phyloP scores from a whole-genome alignment of 129 eudicot species.

The Pulicaria dysenterica region DNA sequence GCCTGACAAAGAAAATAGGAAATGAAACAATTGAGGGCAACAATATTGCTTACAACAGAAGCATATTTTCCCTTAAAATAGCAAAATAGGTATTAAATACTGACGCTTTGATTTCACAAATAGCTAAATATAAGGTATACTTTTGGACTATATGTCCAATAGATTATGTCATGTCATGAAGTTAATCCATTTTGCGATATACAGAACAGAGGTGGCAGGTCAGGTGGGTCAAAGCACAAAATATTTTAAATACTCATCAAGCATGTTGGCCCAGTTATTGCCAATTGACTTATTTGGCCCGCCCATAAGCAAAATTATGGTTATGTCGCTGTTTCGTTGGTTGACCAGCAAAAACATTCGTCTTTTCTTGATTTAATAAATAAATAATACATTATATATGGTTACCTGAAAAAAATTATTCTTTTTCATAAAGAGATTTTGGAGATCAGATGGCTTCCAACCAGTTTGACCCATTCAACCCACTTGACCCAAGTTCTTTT shows the following conservation, averaged over 20 bases:
- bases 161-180: constrained; percentile 5
- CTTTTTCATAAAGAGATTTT: not conserved
- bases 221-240: not conserved
- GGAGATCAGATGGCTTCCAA: not conserved
- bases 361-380: too few species aligned
- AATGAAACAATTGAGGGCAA: not conserved
- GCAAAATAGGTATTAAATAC: not conserved
- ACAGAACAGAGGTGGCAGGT: not conserved
- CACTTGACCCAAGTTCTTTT: not conserved
- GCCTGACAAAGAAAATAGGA: constrained; percentile 50
- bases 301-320: not conserved
- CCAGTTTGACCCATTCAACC: not conserved
- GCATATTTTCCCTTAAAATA: not conserved
- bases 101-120: not conserved
- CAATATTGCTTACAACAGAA: not conserved
- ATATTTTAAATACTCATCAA: not conserved
- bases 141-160: not conserved
- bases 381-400: not conserved
- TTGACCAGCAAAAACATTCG: not conserved
- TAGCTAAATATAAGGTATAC: not conserved
- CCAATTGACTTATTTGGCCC: not conserved
- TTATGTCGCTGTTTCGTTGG: not conserved
- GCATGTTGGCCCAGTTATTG: not conserved
- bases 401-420: not conserved
- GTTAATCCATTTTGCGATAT: not conserved